Base-by-base conservation (phyloP, 2,329 filamentous ascomycete species). In the Verticillium albo-atrum region DNA sequence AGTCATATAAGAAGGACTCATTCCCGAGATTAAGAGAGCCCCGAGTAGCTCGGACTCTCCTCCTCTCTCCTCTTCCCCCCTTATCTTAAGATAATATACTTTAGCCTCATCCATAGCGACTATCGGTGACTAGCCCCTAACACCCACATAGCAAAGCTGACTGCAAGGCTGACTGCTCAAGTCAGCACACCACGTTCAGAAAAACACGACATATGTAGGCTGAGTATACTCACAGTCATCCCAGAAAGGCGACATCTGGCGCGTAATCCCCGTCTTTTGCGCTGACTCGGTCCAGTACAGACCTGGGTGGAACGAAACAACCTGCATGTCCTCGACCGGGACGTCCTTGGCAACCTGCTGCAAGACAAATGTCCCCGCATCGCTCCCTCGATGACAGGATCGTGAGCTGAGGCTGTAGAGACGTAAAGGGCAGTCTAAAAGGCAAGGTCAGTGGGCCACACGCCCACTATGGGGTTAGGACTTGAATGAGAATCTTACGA, bases 301-400 rank as follows among this genome's bases (percentile, higher is more conserved):
- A 0, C 77, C 76, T 0, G 77, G 77, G 26, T 79, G 73, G 54
- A 74, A 76, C 35, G 66, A 75, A 14, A 78, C 32, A 12, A 78
- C 60, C 50, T 78, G 76, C 70, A 79, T 68, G 3, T 67, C 57
- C 12, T 71, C 68, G 0, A 69, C 58, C 1, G 67, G 55, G 0
- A 68, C 66, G 4, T 77, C 73, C 17, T 70, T 64, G 6, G 76
- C 75, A 9, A 79, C 67, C 34, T 70, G 61, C 64, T 79, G 75
- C 53, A 79, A 61, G 7, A 72, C 61, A 15, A 74, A 61, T 0
- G 75, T 71, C 0, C 68, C 68, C 0, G 75, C 64, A 66, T 66
- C 1, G 65, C 34, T 3, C 57, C 30, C 0, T 63, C 63, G 12
- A 64, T 58, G n/a, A 60, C 62, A 53, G 66, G 70, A 10, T 69